Evolutionary conservation across 768 basidiomycete species (phyloP), one percentile per base, ranked within the genome.

Genomic region (Termitomyces sp.): DNA sequence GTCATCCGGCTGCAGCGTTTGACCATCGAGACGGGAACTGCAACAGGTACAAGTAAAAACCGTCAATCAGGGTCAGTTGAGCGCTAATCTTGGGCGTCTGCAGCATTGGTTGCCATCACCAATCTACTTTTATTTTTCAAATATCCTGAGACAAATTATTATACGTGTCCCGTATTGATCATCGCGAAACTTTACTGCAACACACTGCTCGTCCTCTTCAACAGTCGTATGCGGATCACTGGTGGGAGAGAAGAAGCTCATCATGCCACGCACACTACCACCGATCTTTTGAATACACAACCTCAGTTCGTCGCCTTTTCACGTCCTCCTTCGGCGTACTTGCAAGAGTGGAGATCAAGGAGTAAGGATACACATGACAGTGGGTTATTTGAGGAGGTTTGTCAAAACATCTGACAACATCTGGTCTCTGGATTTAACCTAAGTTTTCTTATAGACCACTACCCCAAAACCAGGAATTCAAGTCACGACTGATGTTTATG

Each of bases 171-270:
- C 3, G 66, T 63, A 12, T 54, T 63, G 16, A 60, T 67, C 47
- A 62, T 70, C 29, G 65, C 68, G 11, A 69, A 70, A 42, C 54
- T 72, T 9, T 70, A 70, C 54, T 67, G 68, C 25, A 72, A 72
- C 38, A 66, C 68, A 1, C 55, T 72, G 4, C 62, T 72, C 25
- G 68, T 66, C 8, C 55, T 70, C 3, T 66, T 71, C 58, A 71
- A 71, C 57, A 64, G 61, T 38, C 66, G 70, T 3, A 62, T 66
- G 53, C 63, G 62, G 3, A 68, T 69, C 17, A 45, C 58, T 9
- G 65, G 65, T 4, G 62, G 67, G 4, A 57, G 62, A 44, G 56
- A 69, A 51, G 66, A 62, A 45, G 45, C 42, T n/a, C 23, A 43
- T 48, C 37, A 52, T 48, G 7, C 16, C 23, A 34, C 49, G 21